Conservation (phyloP, 2,329 filamentous ascomycete genomes). For the Sporothrix sp. region DNA sequence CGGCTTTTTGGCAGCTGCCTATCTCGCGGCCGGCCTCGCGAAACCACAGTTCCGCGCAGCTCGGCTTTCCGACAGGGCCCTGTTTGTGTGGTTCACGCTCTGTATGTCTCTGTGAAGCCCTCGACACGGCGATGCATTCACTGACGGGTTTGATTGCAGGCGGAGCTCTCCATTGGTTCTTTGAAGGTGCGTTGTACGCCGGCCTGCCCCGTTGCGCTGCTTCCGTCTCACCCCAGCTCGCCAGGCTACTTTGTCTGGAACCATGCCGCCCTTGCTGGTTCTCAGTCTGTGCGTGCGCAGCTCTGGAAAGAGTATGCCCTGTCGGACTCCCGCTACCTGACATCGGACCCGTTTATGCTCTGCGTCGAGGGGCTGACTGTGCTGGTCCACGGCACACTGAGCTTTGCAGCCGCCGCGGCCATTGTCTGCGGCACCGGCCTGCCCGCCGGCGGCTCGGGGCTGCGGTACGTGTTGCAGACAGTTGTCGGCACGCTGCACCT, state of each 20-base stretch:
- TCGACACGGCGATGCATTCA: no score
- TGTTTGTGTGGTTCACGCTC: constrained; percentile 44
- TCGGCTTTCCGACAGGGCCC: constrained; percentile 31
- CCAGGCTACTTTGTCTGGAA: constrained; percentile 64
- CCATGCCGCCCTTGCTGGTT: constrained; percentile 53
- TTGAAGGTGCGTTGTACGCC: constrained; percentile 51
- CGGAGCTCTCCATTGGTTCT: constrained; percentile 65
- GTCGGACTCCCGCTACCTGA: constrained; percentile 80
- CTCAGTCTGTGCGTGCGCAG: constrained; percentile 68
- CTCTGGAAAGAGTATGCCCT: constrained; percentile 89
- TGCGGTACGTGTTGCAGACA: constrained; percentile 43
- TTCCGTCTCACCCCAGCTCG: background rate
- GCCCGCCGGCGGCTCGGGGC: constrained; percentile 24
- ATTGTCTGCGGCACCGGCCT: constrained; percentile 27
- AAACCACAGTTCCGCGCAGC: constrained; percentile 20
- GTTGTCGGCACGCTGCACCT: constrained; percentile 43
- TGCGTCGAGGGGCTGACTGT: constrained; percentile 78
- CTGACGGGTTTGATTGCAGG: constrained; percentile 29
- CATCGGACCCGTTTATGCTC: constrained; percentile 72
- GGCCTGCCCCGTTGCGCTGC: background rate
- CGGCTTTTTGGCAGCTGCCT: constrained; percentile 27
- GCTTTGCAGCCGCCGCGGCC: constrained; percentile 36
- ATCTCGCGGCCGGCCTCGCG: constrained; percentile 20
- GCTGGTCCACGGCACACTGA: constrained; percentile 52
- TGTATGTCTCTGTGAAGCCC: constrained; percentile 41